These are phyloP conservation scores for Cladobotryum mycophilum DNA, from an alignment of 2,329 filamentous ascomycete species.

Conservation along the genomic window DNA sequence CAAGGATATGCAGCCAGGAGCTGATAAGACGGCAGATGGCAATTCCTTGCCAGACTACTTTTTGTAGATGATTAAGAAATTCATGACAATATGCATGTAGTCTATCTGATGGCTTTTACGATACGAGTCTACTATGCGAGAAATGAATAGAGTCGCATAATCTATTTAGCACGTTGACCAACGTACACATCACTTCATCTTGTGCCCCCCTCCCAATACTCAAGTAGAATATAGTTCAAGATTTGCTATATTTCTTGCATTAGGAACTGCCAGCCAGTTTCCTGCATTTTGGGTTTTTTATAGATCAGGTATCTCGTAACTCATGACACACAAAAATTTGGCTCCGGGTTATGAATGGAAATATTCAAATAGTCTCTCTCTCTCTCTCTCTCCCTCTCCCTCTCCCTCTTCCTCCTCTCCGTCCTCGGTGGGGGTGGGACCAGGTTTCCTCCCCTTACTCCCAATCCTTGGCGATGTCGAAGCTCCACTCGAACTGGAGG, in stretches of 20 bases:
- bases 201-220: background rate
- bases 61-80: conserved; percentile 39
- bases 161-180: background rate
- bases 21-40: conserved; percentile 62
- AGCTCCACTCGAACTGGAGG: conserved; percentile 90
- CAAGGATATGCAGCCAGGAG: conserved; percentile 73
- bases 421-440: background rate
- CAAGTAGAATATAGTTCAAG: background rate
- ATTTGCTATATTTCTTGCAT: background rate
- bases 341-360: background rate
- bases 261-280: background rate
- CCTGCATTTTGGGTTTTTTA: conserved; percentile 1
- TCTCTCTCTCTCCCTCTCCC: background rate
- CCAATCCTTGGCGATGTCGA: conserved; percentile 97
- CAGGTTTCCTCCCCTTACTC: conserved; percentile 30
- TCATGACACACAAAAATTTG: conserved; percentile 1
- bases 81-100: background rate
- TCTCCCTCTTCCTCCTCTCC: background rate
- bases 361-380: background rate
- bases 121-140: conserved; percentile 1
- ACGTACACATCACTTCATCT: background rate
- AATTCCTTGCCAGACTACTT: conserved; percentile 65
- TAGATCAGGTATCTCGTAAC: conserved; percentile 7
- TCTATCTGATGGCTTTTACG: background rate
- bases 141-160: background rate